phyloP scores from a whole-genome alignment of 306 rosid species.

The Medicago ruthenica region DNA sequence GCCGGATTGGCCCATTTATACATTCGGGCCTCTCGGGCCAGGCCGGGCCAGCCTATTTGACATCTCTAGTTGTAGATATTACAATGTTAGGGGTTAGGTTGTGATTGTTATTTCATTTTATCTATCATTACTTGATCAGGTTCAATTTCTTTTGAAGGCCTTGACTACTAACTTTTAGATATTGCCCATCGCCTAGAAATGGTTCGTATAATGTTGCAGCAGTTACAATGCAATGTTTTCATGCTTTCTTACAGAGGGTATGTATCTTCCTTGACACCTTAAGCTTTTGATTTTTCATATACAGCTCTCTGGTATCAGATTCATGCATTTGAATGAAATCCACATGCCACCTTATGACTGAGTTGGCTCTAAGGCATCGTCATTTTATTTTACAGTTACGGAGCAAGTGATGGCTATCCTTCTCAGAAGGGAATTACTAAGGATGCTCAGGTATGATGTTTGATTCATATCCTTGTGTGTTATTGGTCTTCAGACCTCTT shows the following conservation, averaged over 20 bases:
- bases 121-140: slow-evolving; percentile 30
- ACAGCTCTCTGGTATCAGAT: slow-evolving; percentile 3
- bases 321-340: slow-evolving; percentile 17
- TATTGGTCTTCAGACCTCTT: slow-evolving; percentile 17
- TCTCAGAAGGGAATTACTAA: slow-evolving; percentile 89
- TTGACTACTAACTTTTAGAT: slow-evolving; percentile 76
- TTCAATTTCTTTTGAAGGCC: slow-evolving; percentile 54
- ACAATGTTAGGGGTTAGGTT: slow-evolving; percentile 7
- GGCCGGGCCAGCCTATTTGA: too few relatives aligned
- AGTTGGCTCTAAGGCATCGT: slow-evolving; percentile 37
- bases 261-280: slow-evolving; percentile 19
- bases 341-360: slow-evolving; percentile 31
- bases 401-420: slow-evolving; percentile 98
- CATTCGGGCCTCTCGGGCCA: too few relatives aligned
- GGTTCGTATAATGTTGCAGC: slow-evolving; percentile 89
- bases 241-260: slow-evolving; percentile 99
- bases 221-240: slow-evolving; percentile 85
- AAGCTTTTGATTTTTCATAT: slow-evolving; percentile 9
- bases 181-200: slow-evolving; percentile 99
- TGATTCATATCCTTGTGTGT: slow-evolving; percentile 2
- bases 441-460: slow-evolving; percentile 87
- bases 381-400: slow-evolving; percentile 64
- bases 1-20: too few relatives aligned
- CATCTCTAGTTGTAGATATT: slow-evolving; percentile 37
- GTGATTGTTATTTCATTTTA: slow-evolving; percentile 22